These are phyloP conservation scores for Phytophthora pluvialis DNA, from an alignment of 352 stramenopile genomes.

Conservation along the genomic window DNA sequence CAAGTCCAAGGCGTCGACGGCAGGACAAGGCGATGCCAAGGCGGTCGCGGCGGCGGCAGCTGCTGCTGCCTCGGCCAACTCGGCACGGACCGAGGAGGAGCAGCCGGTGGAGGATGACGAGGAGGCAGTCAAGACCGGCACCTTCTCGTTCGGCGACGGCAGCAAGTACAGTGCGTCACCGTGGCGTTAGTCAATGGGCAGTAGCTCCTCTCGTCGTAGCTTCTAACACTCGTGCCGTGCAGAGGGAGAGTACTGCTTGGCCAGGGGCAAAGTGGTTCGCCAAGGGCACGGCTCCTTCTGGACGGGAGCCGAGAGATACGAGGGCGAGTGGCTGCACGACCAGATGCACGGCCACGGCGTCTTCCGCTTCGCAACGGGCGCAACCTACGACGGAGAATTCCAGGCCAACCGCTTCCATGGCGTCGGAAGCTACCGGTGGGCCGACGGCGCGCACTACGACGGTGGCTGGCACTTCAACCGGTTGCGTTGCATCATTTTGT, in stretches of 20 bases:
- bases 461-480: conserved; percentile 63
- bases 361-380: conserved; percentile 74
- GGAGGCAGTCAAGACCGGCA: conserved; percentile 42
- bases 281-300: conserved; percentile 57
- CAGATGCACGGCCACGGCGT: conserved; percentile 71
- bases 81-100: conserved; percentile 37
- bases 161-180: conserved; percentile 58
- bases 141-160: conserved; percentile 75
- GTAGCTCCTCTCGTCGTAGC: conserved; percentile 2
- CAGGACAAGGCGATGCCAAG: conserved; percentile 34
- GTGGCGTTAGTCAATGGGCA: conserved; percentile 7
- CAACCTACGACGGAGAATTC: conserved; percentile 82
- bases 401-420: conserved; percentile 67
- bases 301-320: conserved; percentile 69
- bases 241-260: conserved; percentile 57
- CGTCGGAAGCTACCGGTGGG: conserved; percentile 66
- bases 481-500: conserved; percentile 29
- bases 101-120: conserved; percentile 46
- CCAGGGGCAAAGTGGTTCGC: conserved; percentile 49
- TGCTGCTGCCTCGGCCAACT: conserved; percentile 5
- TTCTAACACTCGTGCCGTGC: conserved; percentile 1
- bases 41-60: conserved; percentile 19
- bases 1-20: conserved; percentile 32
- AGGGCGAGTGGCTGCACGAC: conserved; percentile 67
- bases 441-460: conserved; percentile 68